Percentiles rank a stretch among this genome's conserved stretches.
phyloP scores from a whole-genome alignment of 139 green algal genomes.

The Yamagishiella unicocca region DNA sequence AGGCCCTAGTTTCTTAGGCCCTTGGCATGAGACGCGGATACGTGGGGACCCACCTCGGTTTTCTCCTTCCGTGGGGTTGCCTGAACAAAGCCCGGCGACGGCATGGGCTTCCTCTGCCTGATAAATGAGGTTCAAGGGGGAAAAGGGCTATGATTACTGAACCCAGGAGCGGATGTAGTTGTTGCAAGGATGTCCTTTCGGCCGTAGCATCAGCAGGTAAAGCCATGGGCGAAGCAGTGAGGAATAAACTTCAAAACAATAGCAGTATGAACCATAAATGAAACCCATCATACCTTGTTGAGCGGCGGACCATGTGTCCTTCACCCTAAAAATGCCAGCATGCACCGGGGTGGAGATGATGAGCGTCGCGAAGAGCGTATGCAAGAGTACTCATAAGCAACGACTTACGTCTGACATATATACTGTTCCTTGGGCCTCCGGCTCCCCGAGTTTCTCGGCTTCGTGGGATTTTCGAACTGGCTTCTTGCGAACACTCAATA shows the following conservation, averaged over 20 bases:
- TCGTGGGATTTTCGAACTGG: not conserved
- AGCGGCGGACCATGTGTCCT: conserved; percentile 28
- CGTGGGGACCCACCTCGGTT: conserved; percentile 6
- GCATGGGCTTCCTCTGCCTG: not conserved
- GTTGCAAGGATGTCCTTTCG: not conserved
- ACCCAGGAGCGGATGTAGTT: not conserved
- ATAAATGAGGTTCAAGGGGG: not conserved
- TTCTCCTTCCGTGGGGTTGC: not conserved
- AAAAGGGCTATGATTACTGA: too few species aligned
- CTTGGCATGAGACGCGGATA: too few species aligned
- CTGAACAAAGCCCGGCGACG: not conserved
- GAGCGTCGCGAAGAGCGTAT: not conserved
- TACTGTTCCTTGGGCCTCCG: conserved; percentile 6
- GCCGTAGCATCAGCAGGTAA: too few species aligned
- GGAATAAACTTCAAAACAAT: too few species aligned
- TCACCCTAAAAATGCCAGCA: not conserved
- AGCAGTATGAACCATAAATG: too few species aligned
- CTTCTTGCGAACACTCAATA: not conserved
- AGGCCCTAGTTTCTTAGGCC: too few species aligned
- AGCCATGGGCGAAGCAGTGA: too few species aligned
- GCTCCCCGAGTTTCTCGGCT: not conserved
- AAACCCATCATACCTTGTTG: conserved; percentile 1
- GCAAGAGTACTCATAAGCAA: not conserved
- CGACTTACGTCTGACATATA: conserved; percentile 17
- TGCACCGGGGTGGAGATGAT: not conserved